A percentile compares a stretch with the other conserved stretches of the same genome.
These are phyloP conservation scores for Mycena belliarum DNA, from an alignment of 768 basidiomycete genomes.

Conservation along the genomic window DNA sequence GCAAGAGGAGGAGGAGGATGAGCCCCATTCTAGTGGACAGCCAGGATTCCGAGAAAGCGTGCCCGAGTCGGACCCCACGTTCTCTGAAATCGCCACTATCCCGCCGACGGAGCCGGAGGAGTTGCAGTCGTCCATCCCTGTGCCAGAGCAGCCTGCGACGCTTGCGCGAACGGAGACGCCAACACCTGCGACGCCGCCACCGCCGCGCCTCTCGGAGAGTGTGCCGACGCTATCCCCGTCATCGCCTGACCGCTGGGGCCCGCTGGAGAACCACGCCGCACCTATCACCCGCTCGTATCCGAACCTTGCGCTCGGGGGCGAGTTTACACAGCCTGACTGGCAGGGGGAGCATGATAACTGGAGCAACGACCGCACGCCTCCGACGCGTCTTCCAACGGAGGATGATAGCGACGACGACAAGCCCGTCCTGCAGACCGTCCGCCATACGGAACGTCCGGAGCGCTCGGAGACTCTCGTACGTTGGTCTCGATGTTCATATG, in stretches of 20 bases:
- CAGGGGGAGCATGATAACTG: constrained; percentile 47
- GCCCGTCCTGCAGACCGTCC: constrained; percentile 55
- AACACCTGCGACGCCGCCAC: constrained; percentile 30
- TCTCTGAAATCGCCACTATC: constrained; percentile 47
- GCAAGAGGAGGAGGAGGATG: constrained; percentile 30
- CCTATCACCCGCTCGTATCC: constrained; percentile 23
- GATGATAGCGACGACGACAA: constrained; percentile 72
- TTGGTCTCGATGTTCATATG: constrained; percentile 10
- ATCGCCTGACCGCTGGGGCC: constrained; percentile 9
- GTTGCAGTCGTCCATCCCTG: constrained; percentile 26
- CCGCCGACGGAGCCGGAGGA: constrained; percentile 38
- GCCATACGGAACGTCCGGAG: constrained; percentile 11
- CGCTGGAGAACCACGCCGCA: constrained; percentile 5
- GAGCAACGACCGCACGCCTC: constrained; percentile 33
- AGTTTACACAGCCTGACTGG: constrained; percentile 50
- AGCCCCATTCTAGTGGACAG: constrained; percentile 18
- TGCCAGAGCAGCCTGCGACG: constrained; percentile 19
- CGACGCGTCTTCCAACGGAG: constrained; percentile 32
- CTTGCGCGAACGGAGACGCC: constrained; percentile 15
- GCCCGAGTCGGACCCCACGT: constrained; percentile 27
- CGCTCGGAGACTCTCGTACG: constrained; percentile 11
- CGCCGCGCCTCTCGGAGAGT: constrained; percentile 22
- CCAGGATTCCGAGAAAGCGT: constrained; percentile 62
- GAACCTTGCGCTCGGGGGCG: constrained; percentile 48
- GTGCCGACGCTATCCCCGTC: constrained; percentile 13